Conservation (phyloP, 306 rosid species). For the Inga leiocalycina region DNA sequence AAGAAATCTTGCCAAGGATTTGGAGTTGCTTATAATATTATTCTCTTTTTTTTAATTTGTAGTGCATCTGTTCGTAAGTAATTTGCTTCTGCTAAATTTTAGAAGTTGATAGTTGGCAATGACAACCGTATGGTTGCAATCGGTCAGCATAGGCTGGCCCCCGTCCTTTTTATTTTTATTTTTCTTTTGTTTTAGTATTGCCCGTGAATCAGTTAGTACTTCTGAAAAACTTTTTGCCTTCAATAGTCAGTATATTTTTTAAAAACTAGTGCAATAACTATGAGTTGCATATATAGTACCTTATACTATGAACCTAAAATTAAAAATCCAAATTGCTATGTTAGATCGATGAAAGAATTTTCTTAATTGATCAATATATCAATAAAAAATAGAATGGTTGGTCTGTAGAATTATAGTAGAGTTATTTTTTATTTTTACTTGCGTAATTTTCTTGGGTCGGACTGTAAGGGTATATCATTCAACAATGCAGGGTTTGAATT, state of each 20-base stretch:
- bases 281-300: not conserved
- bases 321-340: too few relatives aligned
- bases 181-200: not conserved
- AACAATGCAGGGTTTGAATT: not conserved
- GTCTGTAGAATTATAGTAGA: not conserved
- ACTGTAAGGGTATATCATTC: not conserved
- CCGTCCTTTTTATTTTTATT: too few relatives aligned
- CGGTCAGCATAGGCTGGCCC: too few relatives aligned
- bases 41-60: too few relatives aligned
- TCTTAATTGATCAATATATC: not conserved
- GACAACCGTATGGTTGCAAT: too few relatives aligned
- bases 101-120: not conserved
- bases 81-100: not conserved
- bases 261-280: not conserved
- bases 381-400: not conserved
- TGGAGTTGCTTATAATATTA: not conserved
- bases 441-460: not conserved
- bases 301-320: not conserved
- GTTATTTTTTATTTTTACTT: not conserved
- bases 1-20: not conserved
- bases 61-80: too few relatives aligned
- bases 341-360: not conserved
- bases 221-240: not conserved
- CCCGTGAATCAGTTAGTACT: too few relatives aligned
- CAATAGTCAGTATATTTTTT: not conserved